Percentiles rank a stretch among this genome's conserved stretches.
These are phyloP conservation scores for Noccaea caerulescens DNA, from an alignment of 345 rosid genomes.

Conservation along the genomic window DNA sequence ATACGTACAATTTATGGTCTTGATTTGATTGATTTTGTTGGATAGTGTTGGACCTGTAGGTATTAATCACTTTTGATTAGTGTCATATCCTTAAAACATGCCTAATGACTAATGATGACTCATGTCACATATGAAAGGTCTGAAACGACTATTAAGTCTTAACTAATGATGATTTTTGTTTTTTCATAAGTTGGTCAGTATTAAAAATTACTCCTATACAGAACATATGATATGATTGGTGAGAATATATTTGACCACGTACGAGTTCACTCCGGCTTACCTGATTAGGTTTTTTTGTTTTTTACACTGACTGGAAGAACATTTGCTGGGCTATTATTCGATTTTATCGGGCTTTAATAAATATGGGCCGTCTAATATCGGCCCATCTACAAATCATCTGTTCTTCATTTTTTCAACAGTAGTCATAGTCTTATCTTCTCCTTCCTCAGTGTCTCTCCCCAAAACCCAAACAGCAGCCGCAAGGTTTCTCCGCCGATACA, in stretches of 20 bases:
- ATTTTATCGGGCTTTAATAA: not conserved
- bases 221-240: too few relatives aligned
- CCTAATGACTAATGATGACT: not conserved
- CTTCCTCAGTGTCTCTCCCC: not conserved
- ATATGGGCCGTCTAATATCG: not conserved
- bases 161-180: conserved; percentile 6
- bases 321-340: not conserved
- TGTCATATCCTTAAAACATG: conserved; percentile 17
- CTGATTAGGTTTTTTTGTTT: too few relatives aligned
- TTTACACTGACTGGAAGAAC: not conserved
- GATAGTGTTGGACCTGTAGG: not conserved
- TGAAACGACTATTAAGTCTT: not conserved
- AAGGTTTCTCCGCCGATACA: conserved; percentile 17
- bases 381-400: conserved; percentile 3
- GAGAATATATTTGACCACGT: too few relatives aligned
- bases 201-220: not conserved
- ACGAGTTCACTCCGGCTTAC: too few relatives aligned
- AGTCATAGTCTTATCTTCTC: conserved; percentile 21
- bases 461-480: conserved; percentile 31
- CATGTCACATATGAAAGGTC: not conserved
- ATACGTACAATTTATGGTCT: not conserved
- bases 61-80: conserved; percentile 3
- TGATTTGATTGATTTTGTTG: conserved; percentile 27
- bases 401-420: not conserved
- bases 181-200: not conserved